These are phyloP conservation scores for Prunus persica DNA, from an alignment of 306 rosid species.

Conservation along the genomic window DNA sequence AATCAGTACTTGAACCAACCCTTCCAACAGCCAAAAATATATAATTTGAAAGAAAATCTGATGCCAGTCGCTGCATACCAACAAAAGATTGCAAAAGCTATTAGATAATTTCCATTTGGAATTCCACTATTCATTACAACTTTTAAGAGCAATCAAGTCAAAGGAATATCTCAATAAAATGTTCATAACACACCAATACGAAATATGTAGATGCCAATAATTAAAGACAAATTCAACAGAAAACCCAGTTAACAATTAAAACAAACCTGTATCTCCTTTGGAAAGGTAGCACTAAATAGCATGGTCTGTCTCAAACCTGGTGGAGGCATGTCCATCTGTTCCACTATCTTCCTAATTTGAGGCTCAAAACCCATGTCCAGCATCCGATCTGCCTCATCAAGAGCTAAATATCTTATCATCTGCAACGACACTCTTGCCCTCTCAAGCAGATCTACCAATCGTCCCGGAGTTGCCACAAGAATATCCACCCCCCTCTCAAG, in stretches of 20 bases:
- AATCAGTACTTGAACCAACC: conserved; percentile 96
- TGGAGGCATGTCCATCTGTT: conserved; percentile 91
- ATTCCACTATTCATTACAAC: not conserved
- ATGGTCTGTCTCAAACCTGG: conserved; percentile 71
- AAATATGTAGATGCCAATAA: not conserved
- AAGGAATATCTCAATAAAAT: not conserved
- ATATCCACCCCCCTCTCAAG: conserved; percentile 91
- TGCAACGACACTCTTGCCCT: conserved; percentile 75
- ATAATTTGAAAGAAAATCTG: conserved; percentile 83
- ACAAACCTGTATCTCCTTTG: conserved; percentile 84
- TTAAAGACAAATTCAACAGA: not conserved
- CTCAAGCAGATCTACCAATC: conserved; percentile 86
- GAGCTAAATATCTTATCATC: conserved; percentile 72
- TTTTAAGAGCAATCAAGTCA: not conserved
- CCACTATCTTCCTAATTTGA: conserved; percentile 81
- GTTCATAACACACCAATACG: not conserved
- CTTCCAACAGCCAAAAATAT: conserved; percentile 96
- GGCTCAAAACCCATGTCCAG: conserved; percentile 98
- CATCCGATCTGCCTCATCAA: conserved; percentile 94
- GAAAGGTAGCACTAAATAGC: conserved; percentile 85
- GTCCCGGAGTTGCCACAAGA: conserved; percentile 90
- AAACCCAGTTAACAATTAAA: not conserved
- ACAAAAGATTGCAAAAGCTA: conserved; percentile 14
- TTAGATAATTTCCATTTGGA: conserved; percentile 14
- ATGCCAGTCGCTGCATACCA: conserved; percentile 74